Conservation (phyloP, 345 rosid species). For the Pelargonium nanum region DNA sequence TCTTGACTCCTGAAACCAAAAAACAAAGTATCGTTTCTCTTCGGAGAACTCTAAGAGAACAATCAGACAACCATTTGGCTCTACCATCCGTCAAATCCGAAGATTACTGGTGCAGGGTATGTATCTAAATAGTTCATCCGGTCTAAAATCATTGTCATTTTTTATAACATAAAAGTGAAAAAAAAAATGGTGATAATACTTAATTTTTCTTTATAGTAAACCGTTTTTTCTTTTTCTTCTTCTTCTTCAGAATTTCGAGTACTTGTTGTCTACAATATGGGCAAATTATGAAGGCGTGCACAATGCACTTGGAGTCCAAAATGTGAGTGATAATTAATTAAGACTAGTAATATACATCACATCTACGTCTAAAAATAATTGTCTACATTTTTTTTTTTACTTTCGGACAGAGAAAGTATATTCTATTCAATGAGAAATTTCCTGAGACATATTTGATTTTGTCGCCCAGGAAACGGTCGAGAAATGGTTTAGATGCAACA, state of each 20-base stretch:
- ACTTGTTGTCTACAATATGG: conserved; percentile 6
- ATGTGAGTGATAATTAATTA: conserved; percentile 4
- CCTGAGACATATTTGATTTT: not conserved
- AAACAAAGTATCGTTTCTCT: not conserved
- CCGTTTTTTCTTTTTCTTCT: too few relatives aligned
- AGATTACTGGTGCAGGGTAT: not conserved
- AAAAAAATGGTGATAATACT: too few relatives aligned
- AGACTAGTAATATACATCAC: not conserved
- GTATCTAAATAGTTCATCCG: not conserved
- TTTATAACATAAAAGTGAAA: too few relatives aligned
- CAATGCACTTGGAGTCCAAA: conserved; percentile 15
- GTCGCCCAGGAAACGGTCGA: conserved; percentile 10
- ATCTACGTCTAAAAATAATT: too few relatives aligned
- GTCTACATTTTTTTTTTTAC: too few relatives aligned
- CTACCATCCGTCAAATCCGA: not conserved
- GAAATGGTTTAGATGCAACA: conserved; percentile 16
- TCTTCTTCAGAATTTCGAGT: conserved; percentile 5
- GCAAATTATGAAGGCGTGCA: conserved; percentile 14
- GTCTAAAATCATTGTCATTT: not conserved
- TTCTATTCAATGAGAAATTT: too few relatives aligned
- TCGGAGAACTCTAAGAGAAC: not conserved
- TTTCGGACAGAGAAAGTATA: too few relatives aligned
- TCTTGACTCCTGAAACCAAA: not conserved
- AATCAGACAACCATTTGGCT: not conserved
- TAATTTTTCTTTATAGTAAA: too few relatives aligned